phyloP scores from a whole-genome alignment of 805 yeast species.

The Zygotorulaspora chibaensis region DNA sequence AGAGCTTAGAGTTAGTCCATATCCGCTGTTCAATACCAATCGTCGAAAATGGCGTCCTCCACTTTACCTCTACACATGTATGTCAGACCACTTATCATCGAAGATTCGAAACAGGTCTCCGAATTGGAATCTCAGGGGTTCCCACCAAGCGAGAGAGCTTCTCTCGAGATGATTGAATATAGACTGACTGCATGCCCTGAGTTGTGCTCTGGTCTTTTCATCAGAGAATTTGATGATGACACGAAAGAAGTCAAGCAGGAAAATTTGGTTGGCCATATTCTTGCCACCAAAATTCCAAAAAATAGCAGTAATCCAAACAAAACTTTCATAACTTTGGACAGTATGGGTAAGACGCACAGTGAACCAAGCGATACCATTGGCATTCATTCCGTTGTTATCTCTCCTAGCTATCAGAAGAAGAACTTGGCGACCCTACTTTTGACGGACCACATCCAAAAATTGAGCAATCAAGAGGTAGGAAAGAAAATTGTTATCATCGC shows the following conservation, averaged over 20 bases:
- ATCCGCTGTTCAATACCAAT: neutral
- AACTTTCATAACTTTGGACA: constrained; percentile 28
- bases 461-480: constrained; percentile 83
- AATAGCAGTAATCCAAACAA: constrained; percentile 9
- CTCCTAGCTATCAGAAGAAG: constrained; percentile 72
- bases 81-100: constrained; percentile 73
- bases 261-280: constrained; percentile 70
- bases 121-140: constrained; percentile 67
- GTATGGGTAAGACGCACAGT: constrained; percentile 49
- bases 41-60: constrained; percentile 18
- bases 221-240: constrained; percentile 52
- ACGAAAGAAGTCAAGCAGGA: constrained; percentile 44
- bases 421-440: constrained; percentile 78
- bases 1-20: too few relatives aligned
- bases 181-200: constrained; percentile 84
- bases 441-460: constrained; percentile 86
- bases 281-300: constrained; percentile 63
- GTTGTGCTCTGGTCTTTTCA: constrained; percentile 80
- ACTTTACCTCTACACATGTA: constrained; percentile 56
- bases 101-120: constrained; percentile 60
- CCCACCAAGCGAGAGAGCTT: constrained; percentile 63
- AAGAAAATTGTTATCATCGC: constrained; percentile 71
- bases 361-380: constrained; percentile 75
- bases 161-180: constrained; percentile 59
- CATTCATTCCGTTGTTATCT: constrained; percentile 75